Base-by-base conservation (phyloP, 805 yeast species). In the Spathaspora gorwiae region DNA sequence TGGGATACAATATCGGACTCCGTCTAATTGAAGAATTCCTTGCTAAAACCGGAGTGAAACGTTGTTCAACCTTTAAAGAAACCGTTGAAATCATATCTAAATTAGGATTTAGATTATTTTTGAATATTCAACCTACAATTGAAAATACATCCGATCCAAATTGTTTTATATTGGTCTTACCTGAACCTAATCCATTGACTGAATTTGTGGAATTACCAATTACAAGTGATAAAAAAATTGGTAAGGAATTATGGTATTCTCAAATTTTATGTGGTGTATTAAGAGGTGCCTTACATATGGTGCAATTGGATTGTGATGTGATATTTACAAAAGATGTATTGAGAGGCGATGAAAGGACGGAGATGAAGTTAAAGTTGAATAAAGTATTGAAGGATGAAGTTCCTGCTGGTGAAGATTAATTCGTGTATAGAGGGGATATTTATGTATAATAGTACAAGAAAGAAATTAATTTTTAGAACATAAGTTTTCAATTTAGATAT, bases 1-100 rank as follows among this genome's bases (percentile, higher is more conserved):
- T 94, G 98, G 99, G 99, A 1, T 88, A 90, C 64, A 90, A 87
- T 61, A 94, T 94, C 35, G 99, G 99, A 1, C 70, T 90, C 40
- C 72, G 99, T 51, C 64, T 94, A 47, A 87, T 94, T 41, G 99
- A 94, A 59, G 99, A 94, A 61, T 89, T 92, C 57, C 71, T 94
- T 35, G 95, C 97, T 29, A 82, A 85, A 57, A 83, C 96, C 0
- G 90, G 88, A n/a, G 73, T 85, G 1, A 85, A 87, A 35, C 73
- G 99, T 48, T 94, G 99, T 62, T 73, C 73, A 19, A 75, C 80
- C 27, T 83, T 94, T 66, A 78, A 79, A 43, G 97, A 87, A 51
- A 90, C 97, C 0, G 89, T 95, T 2, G 98, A 94, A 47, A 80
- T 87, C 42, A 76, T 94, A 11, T 72, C 89, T 33, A 88, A 88